phyloP scores from a whole-genome alignment of 495 filamentous ascomycete genomes.

The Schizothecium vesticola region DNA sequence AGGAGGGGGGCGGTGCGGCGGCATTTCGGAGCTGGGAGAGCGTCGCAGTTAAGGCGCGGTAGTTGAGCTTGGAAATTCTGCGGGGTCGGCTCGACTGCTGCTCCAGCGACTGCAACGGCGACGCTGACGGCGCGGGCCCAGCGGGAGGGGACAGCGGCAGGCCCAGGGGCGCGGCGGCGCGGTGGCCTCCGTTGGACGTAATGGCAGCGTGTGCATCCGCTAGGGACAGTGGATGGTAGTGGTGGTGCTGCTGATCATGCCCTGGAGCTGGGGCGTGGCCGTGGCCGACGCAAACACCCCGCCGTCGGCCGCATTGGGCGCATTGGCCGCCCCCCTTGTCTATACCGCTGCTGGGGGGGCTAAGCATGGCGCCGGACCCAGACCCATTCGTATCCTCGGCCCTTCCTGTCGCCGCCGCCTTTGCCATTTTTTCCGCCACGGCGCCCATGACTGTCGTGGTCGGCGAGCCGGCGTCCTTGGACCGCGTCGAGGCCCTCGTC shows the following conservation, averaged over 20 bases:
- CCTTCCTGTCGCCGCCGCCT: background rate
- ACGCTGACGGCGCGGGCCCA: background rate
- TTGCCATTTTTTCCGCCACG: constrained; percentile 14
- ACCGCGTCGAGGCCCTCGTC: constrained; percentile 16
- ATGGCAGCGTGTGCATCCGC: constrained; percentile 11
- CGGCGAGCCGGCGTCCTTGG: background rate
- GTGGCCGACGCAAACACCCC: background rate
- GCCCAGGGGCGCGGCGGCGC: constrained; percentile 19
- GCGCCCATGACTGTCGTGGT: constrained; percentile 8
- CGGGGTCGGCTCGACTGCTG: constrained; percentile 23
- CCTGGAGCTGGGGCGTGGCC: background rate
- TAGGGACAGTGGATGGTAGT: constrained; percentile 6
- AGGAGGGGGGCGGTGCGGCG: constrained; percentile 1
- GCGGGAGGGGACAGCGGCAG: constrained; percentile 1
- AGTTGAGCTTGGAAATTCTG: constrained; percentile 34
- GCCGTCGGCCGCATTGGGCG: constrained; percentile 31
- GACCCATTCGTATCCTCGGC: background rate
- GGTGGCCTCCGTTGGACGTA: constrained; percentile 25
- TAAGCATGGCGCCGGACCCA: background rate
- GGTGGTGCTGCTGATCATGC: constrained; percentile 4
- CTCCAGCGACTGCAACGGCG: constrained; percentile 10
- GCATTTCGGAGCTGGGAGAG: constrained; percentile 15
- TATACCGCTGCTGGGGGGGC: constrained; percentile 3
- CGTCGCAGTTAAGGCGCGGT: constrained; percentile 27
- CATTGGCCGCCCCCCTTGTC: constrained; percentile 28